Conservation (phyloP, 2,329 filamentous ascomycete species). For the Fusarium goolgardi region DNA sequence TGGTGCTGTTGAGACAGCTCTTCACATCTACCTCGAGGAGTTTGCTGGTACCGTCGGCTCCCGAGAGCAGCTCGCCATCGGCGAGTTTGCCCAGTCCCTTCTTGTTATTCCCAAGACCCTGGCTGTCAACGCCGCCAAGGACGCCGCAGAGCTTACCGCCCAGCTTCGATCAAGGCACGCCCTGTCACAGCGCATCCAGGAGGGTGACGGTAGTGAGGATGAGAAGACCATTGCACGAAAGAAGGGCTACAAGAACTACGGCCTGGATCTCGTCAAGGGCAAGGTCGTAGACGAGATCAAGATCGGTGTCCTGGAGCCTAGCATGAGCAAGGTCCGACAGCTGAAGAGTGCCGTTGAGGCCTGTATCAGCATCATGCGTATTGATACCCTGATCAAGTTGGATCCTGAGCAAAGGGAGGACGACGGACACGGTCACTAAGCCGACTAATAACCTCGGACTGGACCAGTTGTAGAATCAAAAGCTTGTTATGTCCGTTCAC, state of each 20-base stretch:
- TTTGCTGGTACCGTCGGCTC: constrained; percentile 98
- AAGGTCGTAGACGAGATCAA: constrained; percentile 95
- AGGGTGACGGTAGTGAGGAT: constrained; percentile 85
- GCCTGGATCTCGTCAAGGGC: constrained; percentile 87
- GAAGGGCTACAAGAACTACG: constrained; percentile 99
- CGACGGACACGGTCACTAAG: constrained; percentile 85
- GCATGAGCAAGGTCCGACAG: constrained; percentile 98
- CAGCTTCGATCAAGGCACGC: constrained; percentile 95
- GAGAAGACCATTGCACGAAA: constrained; percentile 91
- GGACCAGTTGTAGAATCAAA: constrained; percentile 45
- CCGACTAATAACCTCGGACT: constrained; percentile 44
- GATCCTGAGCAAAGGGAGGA: constrained; percentile 84
- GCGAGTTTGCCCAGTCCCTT: constrained; percentile 94
- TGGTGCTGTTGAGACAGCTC: constrained; percentile 96
- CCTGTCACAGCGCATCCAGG: constrained; percentile 89
- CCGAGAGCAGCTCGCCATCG: constrained; percentile 96
- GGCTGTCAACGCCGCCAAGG: constrained; percentile 96
- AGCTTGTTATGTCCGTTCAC: constrained; percentile 44
- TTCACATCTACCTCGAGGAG: constrained; percentile 99
- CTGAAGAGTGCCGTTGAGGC: constrained; percentile 98
- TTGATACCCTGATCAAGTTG: constrained; percentile 98
- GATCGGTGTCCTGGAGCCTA: constrained; percentile 94
- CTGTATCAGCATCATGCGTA: constrained; percentile 98
- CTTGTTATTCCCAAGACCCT: constrained; percentile 96
- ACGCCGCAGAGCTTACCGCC: constrained; percentile 92